Evolutionary conservation across 495 filamentous ascomycete genomes (phyloP).

Genomic region (Xanthoparmelia taractica): DNA sequence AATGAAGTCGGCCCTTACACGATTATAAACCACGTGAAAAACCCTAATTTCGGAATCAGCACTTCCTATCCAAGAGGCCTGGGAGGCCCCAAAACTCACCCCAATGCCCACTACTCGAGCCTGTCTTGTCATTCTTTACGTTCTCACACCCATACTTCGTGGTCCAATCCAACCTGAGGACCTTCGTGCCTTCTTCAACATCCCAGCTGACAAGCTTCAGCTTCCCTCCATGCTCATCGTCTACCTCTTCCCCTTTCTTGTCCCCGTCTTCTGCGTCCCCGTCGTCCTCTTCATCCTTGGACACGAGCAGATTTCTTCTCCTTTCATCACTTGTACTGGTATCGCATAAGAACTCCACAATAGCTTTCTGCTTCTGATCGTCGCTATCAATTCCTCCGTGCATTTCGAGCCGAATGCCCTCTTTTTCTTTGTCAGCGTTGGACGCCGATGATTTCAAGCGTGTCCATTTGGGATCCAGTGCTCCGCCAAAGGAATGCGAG

Average conservation of each 20-base stretch:
- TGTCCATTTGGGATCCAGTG: constrained; percentile 54
- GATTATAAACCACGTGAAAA: constrained; percentile 96
- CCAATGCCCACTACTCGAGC: constrained; percentile 48
- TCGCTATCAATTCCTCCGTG: constrained; percentile 54
- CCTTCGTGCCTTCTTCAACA: constrained; percentile 40
- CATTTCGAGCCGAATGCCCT: constrained; percentile 65
- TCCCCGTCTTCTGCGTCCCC: constrained; percentile 24
- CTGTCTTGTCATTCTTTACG: constrained; percentile 37
- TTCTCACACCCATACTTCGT: constrained; percentile 80
- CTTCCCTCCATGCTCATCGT: constrained; percentile 43
- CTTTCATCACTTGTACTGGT: constrained; percentile 26
- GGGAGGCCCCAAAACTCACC: constrained; percentile 27
- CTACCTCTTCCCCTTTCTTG: constrained; percentile 30
- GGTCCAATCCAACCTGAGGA: constrained; percentile 69
- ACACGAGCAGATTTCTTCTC: constrained; percentile 26
- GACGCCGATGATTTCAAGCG: constrained; percentile 52
- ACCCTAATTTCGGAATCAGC: constrained; percentile 34
- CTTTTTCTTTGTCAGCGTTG: constrained; percentile 49
- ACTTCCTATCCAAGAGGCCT: neutral
- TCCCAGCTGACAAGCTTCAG: constrained; percentile 67
- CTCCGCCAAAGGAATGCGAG: constrained; percentile 40
- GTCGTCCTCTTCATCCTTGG: constrained; percentile 31
- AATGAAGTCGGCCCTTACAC: constrained; percentile 57
- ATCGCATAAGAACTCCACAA: constrained; percentile 76
- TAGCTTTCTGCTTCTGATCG: constrained; percentile 45